Evolutionary conservation across 148 eudicot species (phyloP), one percentile per base, ranked within the genome.

Genomic region (Chenopodium quinoa): DNA sequence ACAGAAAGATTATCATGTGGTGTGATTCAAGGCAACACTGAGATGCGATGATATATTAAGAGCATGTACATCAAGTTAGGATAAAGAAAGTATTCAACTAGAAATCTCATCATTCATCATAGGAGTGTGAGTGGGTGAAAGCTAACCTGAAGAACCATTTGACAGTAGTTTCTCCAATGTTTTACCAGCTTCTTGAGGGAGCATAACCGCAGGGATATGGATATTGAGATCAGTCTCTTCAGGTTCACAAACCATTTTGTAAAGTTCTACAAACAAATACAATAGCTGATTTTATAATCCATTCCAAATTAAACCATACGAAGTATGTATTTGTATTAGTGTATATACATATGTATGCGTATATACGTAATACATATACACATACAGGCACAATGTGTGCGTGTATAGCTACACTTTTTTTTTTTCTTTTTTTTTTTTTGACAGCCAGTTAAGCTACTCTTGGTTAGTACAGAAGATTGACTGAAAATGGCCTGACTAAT

Each of bases 171-270:
- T 81, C 86, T 93, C 90, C 87, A 93, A 83, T 79, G 78, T 85
- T 72, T 79, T 58, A 66, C 97, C 97, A 84, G 95, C 95, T 82
- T 89, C 90, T 83, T 87, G 93, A 25, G 95, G 95, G 77, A 93
- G 90, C 93, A 93, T 89, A 78, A 93, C 86, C 48, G 91, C 89
- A 74, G 97, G 97, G 66, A 93, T 93, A 79, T 89, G 90, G 78
- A 93, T 92, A 81, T 93, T 88, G 27, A 93, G 89, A 85, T 89
- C 95, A 78, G 92, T 90, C 84, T 93, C 97, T 83, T 90, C 88
- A 63, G 92, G 90, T 9, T 93, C 97, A 81, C 97, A 93, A 70
- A 92, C 93, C 95, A 93, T 93, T 88, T 93, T 91, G 86, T 90
- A 93, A 82, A 92, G 95, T 81, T 90, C 97, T 93, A 86, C 80